Evolutionary conservation across 768 basidiomycete genomes (phyloP), one percentile per base, ranked within the genome.

Genomic region (Rhodocollybia butyracea): DNA sequence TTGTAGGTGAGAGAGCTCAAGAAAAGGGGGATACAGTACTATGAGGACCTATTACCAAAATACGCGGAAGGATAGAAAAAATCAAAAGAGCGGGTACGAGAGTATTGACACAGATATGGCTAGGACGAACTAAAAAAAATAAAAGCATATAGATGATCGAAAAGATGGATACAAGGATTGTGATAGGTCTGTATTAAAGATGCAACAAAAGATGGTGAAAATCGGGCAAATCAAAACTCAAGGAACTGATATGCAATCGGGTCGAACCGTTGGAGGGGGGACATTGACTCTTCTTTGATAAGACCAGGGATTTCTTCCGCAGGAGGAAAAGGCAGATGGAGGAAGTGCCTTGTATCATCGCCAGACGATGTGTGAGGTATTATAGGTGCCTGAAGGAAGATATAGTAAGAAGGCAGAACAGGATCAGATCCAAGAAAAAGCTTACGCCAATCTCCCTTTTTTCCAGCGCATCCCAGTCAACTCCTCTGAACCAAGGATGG

Each of bases 401-500:
- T 54, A 53, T 52, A 36, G 54, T 31, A 45, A 22, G 39, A 46
- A 46, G 40, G n/a, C n/a, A n/a, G 27, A 40, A 46, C 10, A 36
- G 31, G 29, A 55, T 29, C 36, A 41, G n/a, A 38, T 22, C 21
- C 22, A 22, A 42, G 36, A 43, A 51, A 42, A 47, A 39, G 47
- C 82, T 64, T 61, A 92, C 93, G 64, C 86, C 82, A 56, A 96
- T 95, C 70, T 94, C 89, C 54, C 89, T 83, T 32, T 88, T 82
- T 66, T 92, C 90, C 39, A 96, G 72, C 2, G 90, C 89, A 57
- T 83, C 85, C 94, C 94, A 96, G 64, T 95, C 92, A 32, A 96
- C 94, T 13, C 94, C 94, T 67, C 87, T 80, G 76, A 98, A 98
- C 95, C 95, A 98, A 0, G 90, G 83, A 69, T 98, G 95, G 51